phyloP scores from a whole-genome alignment of 306 rosid genomes.

The Medicago lupulina region DNA sequence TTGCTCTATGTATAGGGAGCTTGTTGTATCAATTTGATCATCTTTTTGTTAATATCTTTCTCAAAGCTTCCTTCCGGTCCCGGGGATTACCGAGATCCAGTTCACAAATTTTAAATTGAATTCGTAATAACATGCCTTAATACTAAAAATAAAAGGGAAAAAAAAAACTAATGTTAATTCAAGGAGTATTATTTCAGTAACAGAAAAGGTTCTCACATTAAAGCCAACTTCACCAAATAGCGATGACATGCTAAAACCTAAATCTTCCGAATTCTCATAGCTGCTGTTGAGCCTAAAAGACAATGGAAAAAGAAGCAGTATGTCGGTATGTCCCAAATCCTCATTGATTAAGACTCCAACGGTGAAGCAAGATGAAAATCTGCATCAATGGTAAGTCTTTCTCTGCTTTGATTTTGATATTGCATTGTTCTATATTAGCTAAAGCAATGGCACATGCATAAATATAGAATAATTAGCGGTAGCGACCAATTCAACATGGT shows the following conservation, averaged over 20 bases:
- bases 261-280: too few relatives aligned
- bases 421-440: background rate
- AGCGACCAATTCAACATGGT: constrained; percentile 8
- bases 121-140: too few relatives aligned
- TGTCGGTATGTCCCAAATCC: too few relatives aligned
- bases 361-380: constrained; percentile 1
- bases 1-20: too few relatives aligned
- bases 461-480: background rate
- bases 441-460: background rate
- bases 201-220: background rate
- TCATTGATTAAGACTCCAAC: constrained; percentile 15
- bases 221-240: background rate
- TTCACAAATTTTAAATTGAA: too few relatives aligned
- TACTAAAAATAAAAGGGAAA: too few relatives aligned
- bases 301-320: too few relatives aligned
- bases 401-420: background rate
- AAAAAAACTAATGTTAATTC: background rate
- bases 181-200: too few relatives aligned
- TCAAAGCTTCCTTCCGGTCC: too few relatives aligned
- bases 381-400: constrained; percentile 4
- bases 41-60: too few relatives aligned
- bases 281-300: background rate
- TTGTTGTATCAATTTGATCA: too few relatives aligned
- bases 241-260: background rate
- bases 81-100: too few relatives aligned